Conservation (phyloP, 768 basidiomycete genomes). For the Sutorius australiensis region DNA sequence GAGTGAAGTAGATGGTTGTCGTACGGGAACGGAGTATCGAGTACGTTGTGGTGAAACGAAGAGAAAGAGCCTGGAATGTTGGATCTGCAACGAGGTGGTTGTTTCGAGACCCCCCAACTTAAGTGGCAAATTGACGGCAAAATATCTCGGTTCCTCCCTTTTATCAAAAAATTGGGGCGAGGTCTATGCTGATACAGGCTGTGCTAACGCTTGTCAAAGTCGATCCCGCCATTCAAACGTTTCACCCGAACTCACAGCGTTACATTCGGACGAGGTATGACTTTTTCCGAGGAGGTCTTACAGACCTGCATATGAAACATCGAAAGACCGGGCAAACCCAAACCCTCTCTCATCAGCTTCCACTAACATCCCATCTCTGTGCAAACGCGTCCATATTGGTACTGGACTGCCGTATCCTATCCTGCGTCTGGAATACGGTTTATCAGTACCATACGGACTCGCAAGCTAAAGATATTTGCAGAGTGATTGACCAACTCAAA, state of each 20-base stretch:
- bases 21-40: not conserved
- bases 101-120: conserved; percentile 29
- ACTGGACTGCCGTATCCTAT: not conserved
- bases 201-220: no score
- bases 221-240: no score
- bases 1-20: not conserved
- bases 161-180: no score
- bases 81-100: conserved; percentile 12
- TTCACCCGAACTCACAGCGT: no score
- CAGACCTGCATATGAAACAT: no score
- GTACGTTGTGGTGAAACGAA: not conserved
- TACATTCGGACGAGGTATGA: no score
- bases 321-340: conserved; percentile 3
- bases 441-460: not conserved
- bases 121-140: conserved; percentile 7
- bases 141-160: conserved; percentile 7
- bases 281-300: not conserved
- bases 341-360: not conserved
- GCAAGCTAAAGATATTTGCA: not conserved
- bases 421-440: not conserved
- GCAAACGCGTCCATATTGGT: not conserved
- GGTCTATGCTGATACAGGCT: no score
- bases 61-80: not conserved
- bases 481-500: not conserved
- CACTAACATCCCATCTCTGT: not conserved